Percentiles rank a stretch among this genome's conserved stretches.
Evolutionary conservation across 768 basidiomycete species (phyloP).

Genomic region (Suillus lakei): DNA sequence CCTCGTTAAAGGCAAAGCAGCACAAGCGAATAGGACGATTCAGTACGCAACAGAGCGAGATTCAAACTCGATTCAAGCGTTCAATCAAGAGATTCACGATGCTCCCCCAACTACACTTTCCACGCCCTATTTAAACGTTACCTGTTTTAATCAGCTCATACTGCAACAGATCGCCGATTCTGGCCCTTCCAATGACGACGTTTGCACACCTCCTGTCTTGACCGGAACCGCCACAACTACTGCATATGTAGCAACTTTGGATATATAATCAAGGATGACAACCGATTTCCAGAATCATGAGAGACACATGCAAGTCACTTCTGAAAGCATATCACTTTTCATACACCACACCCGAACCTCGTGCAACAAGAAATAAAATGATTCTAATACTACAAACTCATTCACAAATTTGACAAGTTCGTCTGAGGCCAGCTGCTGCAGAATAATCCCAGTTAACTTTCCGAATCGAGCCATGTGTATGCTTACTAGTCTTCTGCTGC

Average conservation of each 20-base stretch:
- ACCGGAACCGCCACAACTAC: background rate
- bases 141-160: background rate
- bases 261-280: background rate
- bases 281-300: slow-evolving; percentile 8
- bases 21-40: background rate
- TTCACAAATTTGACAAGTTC: slow-evolving; percentile 31
- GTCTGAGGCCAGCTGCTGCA: slow-evolving; percentile 32
- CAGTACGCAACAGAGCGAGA: background rate
- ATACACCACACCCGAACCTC: slow-evolving; percentile 6
- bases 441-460: background rate
- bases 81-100: slow-evolving; percentile 5
- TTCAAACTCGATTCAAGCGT: slow-evolving; percentile 1
- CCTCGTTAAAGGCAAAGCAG: background rate
- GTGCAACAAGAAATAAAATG: background rate
- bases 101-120: background rate
- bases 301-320: slow-evolving; percentile 7
- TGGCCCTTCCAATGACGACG: slow-evolving; percentile 1
- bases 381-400: background rate
- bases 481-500: slow-evolving; percentile 75
- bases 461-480: background rate
- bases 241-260: background rate
- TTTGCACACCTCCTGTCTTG: background rate
- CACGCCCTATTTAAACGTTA: slow-evolving; percentile 3
- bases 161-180: slow-evolving; percentile 8
- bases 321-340: slow-evolving; percentile 12